Evolutionary conservation across 192 early-diverging fungal genomes (phyloP).

Genomic region (Mortierella alpina): DNA sequence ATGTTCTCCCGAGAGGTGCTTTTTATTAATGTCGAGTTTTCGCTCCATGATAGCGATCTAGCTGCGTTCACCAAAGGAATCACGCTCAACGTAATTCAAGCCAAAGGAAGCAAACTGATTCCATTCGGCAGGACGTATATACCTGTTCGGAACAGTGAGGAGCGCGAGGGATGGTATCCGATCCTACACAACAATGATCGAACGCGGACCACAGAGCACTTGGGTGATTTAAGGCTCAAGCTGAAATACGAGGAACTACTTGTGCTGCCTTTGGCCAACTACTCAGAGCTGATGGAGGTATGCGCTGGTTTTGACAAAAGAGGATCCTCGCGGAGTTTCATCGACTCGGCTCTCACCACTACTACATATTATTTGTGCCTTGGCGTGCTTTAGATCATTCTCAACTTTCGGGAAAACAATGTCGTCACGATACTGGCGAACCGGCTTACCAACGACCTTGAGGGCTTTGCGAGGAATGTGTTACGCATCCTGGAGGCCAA

Average conservation of each 20-base stretch:
- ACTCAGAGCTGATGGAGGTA: constrained; percentile 55
- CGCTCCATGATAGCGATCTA: constrained; percentile 12
- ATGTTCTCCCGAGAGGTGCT: neutral
- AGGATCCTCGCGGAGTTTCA: neutral
- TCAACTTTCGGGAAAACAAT: constrained; percentile 54
- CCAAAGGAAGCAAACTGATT: constrained; percentile 34
- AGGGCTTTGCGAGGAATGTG: constrained; percentile 53
- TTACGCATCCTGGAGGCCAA: constrained; percentile 56
- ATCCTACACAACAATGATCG: constrained; percentile 32
- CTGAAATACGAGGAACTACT: constrained; percentile 54
- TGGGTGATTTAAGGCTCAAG: constrained; percentile 55
- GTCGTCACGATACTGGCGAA: constrained; percentile 55
- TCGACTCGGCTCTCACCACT: no score
- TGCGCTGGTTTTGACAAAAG: neutral
- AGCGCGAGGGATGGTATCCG: constrained; percentile 47
- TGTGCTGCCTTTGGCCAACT: constrained; percentile 50
- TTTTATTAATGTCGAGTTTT: neutral
- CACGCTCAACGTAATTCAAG: constrained; percentile 43
- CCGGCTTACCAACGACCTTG: constrained; percentile 41
- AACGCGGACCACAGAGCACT: constrained; percentile 26
- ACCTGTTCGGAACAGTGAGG: constrained; percentile 26
- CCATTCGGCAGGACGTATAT: constrained; percentile 34
- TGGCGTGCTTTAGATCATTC: constrained; percentile 30
- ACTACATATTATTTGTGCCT: no score
- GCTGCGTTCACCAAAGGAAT: constrained; percentile 36